Conservation (phyloP, 371 early-diverging fungal species). For the Syncephalastrum racemosum region DNA sequence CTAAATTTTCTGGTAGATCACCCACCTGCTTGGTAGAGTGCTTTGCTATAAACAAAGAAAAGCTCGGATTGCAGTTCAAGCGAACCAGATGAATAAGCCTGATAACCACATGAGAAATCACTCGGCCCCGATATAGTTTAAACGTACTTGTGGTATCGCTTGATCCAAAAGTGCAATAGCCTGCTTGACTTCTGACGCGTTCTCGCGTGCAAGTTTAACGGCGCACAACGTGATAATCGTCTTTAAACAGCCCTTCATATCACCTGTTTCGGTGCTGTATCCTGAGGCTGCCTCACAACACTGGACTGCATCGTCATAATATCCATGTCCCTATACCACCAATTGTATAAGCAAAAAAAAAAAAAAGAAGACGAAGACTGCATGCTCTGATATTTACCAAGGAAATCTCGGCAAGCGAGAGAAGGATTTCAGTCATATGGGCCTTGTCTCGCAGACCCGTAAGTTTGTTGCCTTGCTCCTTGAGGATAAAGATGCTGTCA, state of each 20-base stretch:
- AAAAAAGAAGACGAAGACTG: neutral
- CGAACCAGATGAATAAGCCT: conserved; percentile 22
- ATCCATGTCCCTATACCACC: conserved; percentile 14
- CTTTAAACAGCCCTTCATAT: no score
- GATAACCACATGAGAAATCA: conserved; percentile 17
- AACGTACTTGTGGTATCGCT: neutral
- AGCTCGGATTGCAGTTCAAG: conserved; percentile 18
- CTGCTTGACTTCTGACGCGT: conserved; percentile 16
- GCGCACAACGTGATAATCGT: neutral
- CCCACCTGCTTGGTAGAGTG: conserved; percentile 1
- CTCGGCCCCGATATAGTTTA: conserved; percentile 12
- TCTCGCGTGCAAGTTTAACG: conserved; percentile 20
- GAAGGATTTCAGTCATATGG: neutral
- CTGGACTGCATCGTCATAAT: conserved; percentile 15
- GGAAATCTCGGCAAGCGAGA: neutral
- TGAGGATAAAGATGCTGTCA: neutral
- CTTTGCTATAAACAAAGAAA: conserved; percentile 16
- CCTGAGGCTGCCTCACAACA: conserved; percentile 18
- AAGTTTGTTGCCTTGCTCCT: conserved; percentile 2
- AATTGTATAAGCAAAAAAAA: neutral
- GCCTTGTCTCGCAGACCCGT: neutral
- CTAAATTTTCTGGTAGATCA: no score
- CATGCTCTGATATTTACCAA: neutral
- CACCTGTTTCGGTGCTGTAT: neutral
- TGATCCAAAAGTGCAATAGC: conserved; percentile 14